Evolutionary conservation across 2,329 filamentous ascomycete species (phyloP).

Genomic region (Arthrobotrys conoides): DNA sequence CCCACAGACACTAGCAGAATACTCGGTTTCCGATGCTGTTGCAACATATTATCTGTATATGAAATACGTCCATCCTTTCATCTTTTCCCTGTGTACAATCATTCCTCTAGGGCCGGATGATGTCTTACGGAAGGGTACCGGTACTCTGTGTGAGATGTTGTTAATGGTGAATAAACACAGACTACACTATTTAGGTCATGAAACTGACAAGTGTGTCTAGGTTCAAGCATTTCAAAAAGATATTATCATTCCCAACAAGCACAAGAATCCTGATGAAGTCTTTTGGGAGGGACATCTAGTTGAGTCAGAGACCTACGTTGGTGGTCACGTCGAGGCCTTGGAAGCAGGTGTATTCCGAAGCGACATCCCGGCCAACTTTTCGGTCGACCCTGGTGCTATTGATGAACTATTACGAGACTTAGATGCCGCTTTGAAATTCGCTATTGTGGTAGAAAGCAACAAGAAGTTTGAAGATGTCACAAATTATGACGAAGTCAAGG

Average conservation of each 20-base stretch:
- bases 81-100: slow-evolving; percentile 98
- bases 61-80: slow-evolving; percentile 99
- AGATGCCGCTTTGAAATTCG: slow-evolving; percentile 90
- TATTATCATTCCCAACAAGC: slow-evolving; percentile 96
- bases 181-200: slow-evolving; percentile 17
- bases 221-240: slow-evolving; percentile 91
- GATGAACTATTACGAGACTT: slow-evolving; percentile 90
- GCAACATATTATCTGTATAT: slow-evolving; percentile 99
- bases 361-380: slow-evolving; percentile 95
- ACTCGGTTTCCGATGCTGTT: slow-evolving; percentile 98
- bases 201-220: slow-evolving; percentile 55
- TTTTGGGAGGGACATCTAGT: slow-evolving; percentile 98
- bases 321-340: slow-evolving; percentile 98
- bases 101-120: slow-evolving; percentile 93
- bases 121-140: slow-evolving; percentile 92
- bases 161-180: slow-evolving; percentile 77
- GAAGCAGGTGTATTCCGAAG: slow-evolving; percentile 96
- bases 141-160: slow-evolving; percentile 99
- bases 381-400: slow-evolving; percentile 87
- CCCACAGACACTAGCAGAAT: slow-evolving; percentile 94
- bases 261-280: slow-evolving; percentile 87
- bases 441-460: slow-evolving; percentile 85
- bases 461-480: slow-evolving; percentile 83
- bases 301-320: slow-evolving; percentile 97
- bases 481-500: slow-evolving; percentile 87